A percentile compares a stretch with the other conserved stretches of the same genome.
These are phyloP conservation scores for Takakia lepidozioides DNA, from an alignment of 225 moss, liverwort and hornwort species.

Conservation along the genomic window DNA sequence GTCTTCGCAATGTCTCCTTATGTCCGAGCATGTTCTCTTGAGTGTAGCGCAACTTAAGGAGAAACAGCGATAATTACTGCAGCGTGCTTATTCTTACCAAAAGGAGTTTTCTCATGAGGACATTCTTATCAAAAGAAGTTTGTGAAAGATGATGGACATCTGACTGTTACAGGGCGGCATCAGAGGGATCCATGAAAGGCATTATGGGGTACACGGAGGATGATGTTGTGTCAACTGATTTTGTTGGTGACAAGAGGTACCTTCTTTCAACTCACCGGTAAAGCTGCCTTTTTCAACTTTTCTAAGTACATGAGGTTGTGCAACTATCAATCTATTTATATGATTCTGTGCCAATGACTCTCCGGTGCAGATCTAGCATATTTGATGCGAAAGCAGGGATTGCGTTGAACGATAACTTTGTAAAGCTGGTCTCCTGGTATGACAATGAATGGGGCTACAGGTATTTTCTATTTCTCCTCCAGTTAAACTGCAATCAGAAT, in stretches of 20 bases:
- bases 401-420: slow-evolving; percentile 29
- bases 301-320: no score
- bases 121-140: no score
- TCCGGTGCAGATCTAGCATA: slow-evolving; percentile 37
- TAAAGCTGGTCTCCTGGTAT: slow-evolving; percentile 55
- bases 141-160: no score
- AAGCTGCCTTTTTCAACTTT: background rate
- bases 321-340: no score
- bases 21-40: no score
- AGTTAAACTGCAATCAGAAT: background rate
- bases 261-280: no score
- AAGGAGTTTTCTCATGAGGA: no score
- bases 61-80: no score
- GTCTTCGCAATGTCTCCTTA: no score
- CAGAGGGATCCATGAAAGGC: slow-evolving; percentile 32
- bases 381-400: slow-evolving; percentile 52
- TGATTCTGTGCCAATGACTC: no score
- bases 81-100: no score
- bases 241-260: slow-evolving; percentile 28
- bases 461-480: background rate
- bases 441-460: slow-evolving; percentile 61
- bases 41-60: no score
- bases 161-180: slow-evolving; percentile 17
- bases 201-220: slow-evolving; percentile 51
- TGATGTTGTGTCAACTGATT: slow-evolving; percentile 42